Conservation (phyloP, 225 moss, liverwort and hornwort genomes). For the Bryum argenteum region DNA sequence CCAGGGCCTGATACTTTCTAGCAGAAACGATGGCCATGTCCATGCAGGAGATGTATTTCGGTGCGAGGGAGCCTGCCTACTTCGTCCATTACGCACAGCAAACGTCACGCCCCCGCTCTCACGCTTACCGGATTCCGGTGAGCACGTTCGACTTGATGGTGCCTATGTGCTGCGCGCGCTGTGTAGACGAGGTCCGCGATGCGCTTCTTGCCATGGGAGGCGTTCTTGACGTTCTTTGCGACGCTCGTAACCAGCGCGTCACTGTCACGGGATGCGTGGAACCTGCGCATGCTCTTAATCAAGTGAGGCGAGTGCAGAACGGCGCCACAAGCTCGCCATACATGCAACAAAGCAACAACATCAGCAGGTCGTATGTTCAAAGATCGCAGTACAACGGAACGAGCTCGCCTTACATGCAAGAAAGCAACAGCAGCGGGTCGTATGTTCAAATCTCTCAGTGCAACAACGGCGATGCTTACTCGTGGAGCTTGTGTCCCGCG, state of each 20-base stretch:
- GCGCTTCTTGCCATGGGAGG: constrained; percentile 31
- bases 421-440: constrained; percentile 9
- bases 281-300: constrained; percentile 37
- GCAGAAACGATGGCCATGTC: constrained; percentile 44
- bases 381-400: not conserved
- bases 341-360: not conserved
- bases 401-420: constrained; percentile 20
- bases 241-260: constrained; percentile 34
- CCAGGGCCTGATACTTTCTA: not conserved
- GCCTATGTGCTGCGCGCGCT: constrained; percentile 49
- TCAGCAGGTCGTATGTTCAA: constrained; percentile 11
- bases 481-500: constrained; percentile 36
- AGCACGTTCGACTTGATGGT: constrained; percentile 41
- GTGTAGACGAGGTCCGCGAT: constrained; percentile 44
- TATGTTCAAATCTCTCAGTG: not conserved
- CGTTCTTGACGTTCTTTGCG: constrained; percentile 32
- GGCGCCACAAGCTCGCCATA: constrained; percentile 30
- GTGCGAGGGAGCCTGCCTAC: constrained; percentile 27
- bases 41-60: constrained; percentile 44
- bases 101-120: constrained; percentile 14
- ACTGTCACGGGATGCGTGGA: constrained; percentile 38
- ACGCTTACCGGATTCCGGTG: not conserved
- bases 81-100: constrained; percentile 26
- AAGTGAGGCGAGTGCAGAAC: constrained; percentile 40
- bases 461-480: constrained; percentile 20